Evolutionary conservation across 768 basidiomycete genomes (phyloP), one percentile per base, ranked within the genome.

Genomic region (Suillus occidentalis): DNA sequence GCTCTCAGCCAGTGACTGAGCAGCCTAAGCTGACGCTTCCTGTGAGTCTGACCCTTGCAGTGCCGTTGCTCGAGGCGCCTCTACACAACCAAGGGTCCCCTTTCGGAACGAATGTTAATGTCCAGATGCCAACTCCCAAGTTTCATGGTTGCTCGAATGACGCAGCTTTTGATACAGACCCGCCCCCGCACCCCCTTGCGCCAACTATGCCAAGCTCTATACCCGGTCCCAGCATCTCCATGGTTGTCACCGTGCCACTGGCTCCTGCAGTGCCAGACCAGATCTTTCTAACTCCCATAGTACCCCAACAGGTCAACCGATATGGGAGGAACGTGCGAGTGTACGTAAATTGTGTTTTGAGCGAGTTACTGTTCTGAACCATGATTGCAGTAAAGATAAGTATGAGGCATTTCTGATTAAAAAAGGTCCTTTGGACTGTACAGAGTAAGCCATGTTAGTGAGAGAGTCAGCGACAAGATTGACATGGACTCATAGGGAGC

Each of bases 51-150:
- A 31, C 31, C 4, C 31, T 31, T 31, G 57, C 57, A 12, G 22
- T 58, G 16, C 22, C 53, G 7, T 14, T 36, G 3, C 34, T 53
- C 31, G 37, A n/a, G 6, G 34, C 34, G 28, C 62, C 45, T 25
- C 12, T 18, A 20, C 47, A 55, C 37, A 20, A 8, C 77, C 56
- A 57, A 39, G 31, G 31, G 31, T 31, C 31, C 31, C 31, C 31
- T 31, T 8, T 36, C 39, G 56, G 8, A 39, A 16, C 22, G 8
- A n/a, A 22, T 2, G 4, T 55, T 55, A 31, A 31, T 31, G 31
- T 31, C 4, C 53, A 25, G 14, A 8, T 50, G 49, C 25, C 53
- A 55, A 34, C 20, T 18, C 10, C 53, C 4, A 10, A n/a, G 20
- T 34, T n/a, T 55, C 10, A n/a, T 20, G 53, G 12, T 34, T 20